Conservation (phyloP, 345 rosid genomes). For the Bruguiera parviflora region DNA sequence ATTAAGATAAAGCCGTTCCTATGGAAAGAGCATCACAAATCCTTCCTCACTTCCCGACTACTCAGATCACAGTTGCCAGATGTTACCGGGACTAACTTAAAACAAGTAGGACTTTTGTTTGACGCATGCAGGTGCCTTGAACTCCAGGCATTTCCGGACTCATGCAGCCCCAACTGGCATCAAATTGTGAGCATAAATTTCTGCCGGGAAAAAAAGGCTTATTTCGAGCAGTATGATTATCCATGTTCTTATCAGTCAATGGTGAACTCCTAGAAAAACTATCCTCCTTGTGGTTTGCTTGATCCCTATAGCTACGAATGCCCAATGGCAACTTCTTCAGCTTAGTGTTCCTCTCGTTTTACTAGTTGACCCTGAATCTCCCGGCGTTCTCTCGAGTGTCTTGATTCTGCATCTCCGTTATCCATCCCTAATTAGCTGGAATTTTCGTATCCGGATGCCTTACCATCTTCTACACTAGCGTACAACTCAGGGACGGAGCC, state of each 20-base stretch:
- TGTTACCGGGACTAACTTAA: constrained; percentile 8
- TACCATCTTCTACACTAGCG: constrained; percentile 31
- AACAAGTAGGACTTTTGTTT: constrained; percentile 50
- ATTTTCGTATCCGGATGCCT: constrained; percentile 29
- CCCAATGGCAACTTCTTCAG: constrained; percentile 67
- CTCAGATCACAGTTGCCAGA: constrained; percentile 24
- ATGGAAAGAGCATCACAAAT: constrained; percentile 22
- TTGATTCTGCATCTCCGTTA: constrained; percentile 42
- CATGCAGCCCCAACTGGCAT: constrained; percentile 44
- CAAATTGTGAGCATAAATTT: constrained; percentile 43
- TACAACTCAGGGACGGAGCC: constrained; percentile 42
- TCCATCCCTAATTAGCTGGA: constrained; percentile 26
- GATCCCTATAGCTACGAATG: constrained; percentile 59
- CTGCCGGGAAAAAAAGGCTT: constrained; percentile 38
- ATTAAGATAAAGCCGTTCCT: constrained; percentile 14
- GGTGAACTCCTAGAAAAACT: constrained; percentile 32
- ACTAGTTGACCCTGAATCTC: constrained; percentile 39
- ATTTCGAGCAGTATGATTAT: constrained; percentile 27
- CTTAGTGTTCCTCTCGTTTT: constrained; percentile 79
- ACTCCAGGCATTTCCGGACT: constrained; percentile 68
- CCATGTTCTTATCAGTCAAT: constrained; percentile 40
- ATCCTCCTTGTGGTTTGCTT: constrained; percentile 48
- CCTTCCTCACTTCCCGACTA: constrained; percentile 1
- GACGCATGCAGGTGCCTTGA: constrained; percentile 53
- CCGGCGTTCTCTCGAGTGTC: constrained; percentile 36